These are phyloP conservation scores for Tetratostichococcus sp. DNA, from an alignment of 139 green algal species.

Conservation along the genomic window DNA sequence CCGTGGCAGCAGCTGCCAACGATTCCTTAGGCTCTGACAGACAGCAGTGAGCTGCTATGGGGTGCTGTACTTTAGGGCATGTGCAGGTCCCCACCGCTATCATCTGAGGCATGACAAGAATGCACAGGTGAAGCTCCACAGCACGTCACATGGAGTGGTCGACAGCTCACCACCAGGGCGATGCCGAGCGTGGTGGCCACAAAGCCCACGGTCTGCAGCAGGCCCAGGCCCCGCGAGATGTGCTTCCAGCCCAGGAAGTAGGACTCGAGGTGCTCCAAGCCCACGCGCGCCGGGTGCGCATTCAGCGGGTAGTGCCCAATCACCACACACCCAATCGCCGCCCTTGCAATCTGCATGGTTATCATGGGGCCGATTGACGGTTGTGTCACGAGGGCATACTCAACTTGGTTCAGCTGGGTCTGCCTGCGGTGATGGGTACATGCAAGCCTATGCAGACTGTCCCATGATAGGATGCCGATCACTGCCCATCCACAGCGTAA, in stretches of 20 bases:
- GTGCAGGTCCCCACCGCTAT: too few relatives aligned
- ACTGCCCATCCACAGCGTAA: too few relatives aligned
- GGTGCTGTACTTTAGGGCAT: too few relatives aligned
- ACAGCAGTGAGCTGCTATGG: too few relatives aligned
- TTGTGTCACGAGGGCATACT: background rate
- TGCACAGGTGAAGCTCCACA: background rate
- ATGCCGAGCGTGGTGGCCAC: conserved; percentile 28
- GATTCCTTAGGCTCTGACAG: too few relatives aligned
- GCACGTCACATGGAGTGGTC: background rate
- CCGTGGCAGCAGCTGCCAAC: too few relatives aligned
- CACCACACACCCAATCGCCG: conserved; percentile 51
- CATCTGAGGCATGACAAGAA: too few relatives aligned
- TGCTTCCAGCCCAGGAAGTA: conserved; percentile 7
- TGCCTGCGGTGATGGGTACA: too few relatives aligned
- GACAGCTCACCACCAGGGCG: conserved; percentile 18
- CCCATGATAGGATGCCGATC: too few relatives aligned
- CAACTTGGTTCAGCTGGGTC: too few relatives aligned
- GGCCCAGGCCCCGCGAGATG: conserved; percentile 13
- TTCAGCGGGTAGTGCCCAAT: conserved; percentile 61
- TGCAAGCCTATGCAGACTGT: background rate
- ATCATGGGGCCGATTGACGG: background rate
- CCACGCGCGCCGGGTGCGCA: conserved; percentile 50
- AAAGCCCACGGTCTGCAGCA: conserved; percentile 28
- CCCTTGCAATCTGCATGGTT: conserved; percentile 34
- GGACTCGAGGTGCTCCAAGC: conserved; percentile 25